Percentiles rank a stretch among this genome's conserved stretches.
Evolutionary conservation across 305 asterid species (phyloP).

Genomic region (Ilex paraguariensis): DNA sequence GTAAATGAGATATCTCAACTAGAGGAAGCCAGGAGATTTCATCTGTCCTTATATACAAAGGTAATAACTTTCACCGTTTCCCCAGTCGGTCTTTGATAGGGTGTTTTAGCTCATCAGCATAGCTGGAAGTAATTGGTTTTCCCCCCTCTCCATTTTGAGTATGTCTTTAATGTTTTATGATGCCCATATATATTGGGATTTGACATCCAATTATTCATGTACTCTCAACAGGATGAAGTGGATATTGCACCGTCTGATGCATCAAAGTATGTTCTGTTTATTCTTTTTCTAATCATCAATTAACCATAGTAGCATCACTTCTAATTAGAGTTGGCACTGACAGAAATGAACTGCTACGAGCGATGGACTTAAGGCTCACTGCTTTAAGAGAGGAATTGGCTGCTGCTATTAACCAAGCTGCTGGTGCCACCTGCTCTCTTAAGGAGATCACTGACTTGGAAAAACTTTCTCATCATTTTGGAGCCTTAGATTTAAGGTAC

Average conservation of each 20-base stretch:
- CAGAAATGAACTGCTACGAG: conserved; percentile 89
- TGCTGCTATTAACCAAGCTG: conserved; percentile 59
- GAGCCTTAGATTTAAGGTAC: conserved; percentile 75
- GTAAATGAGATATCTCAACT: conserved; percentile 82
- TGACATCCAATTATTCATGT: too few relatives aligned
- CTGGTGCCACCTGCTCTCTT: conserved; percentile 47
- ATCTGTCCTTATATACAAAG: conserved; percentile 65
- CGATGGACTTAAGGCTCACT: conserved; percentile 74
- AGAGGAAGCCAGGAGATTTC: conserved; percentile 77
- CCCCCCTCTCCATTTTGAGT: too few relatives aligned
- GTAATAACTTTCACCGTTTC: conserved; percentile 25
- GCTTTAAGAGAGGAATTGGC: conserved; percentile 62
- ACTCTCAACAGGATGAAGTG: conserved; percentile 43
- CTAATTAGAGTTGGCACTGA: neutral
- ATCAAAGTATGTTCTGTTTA: conserved; percentile 62
- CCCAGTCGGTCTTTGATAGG: too few relatives aligned
- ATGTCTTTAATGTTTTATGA: conserved; percentile 1
- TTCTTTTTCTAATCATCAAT: too few relatives aligned
- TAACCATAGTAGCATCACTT: too few relatives aligned
- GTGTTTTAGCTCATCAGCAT: too few relatives aligned
- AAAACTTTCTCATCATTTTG: conserved; percentile 67
- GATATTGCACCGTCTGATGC: conserved; percentile 38
- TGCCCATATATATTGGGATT: too few relatives aligned
- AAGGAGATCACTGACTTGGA: conserved; percentile 53
- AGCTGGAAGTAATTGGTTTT: too few relatives aligned